phyloP scores from a whole-genome alignment of 495 filamentous ascomycete species.

The Penicillium herquei region DNA sequence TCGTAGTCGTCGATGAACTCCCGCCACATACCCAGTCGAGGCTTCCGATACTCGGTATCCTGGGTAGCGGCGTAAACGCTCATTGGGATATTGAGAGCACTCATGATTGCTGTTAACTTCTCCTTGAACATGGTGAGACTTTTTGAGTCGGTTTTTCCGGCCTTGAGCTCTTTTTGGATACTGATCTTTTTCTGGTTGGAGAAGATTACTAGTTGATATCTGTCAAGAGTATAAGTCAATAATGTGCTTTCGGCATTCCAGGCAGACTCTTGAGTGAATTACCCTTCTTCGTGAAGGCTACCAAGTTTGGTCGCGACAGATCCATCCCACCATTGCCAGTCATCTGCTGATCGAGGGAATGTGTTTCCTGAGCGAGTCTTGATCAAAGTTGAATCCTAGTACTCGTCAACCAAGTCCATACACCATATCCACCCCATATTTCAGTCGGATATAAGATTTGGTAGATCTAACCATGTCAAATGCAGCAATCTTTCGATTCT shows the following conservation, averaged over 20 bases:
- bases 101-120: constrained; percentile 67
- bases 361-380: constrained; percentile 74
- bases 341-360: constrained; percentile 64
- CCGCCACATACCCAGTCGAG: constrained; percentile 84
- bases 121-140: constrained; percentile 75
- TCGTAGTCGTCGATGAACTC: constrained; percentile 75
- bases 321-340: constrained; percentile 95
- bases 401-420: background rate
- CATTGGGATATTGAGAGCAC: constrained; percentile 70
- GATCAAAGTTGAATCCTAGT: constrained; percentile 85
- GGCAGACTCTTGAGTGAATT: constrained; percentile 2
- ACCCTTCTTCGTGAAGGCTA: constrained; percentile 71
- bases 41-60: constrained; percentile 81
- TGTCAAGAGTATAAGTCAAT: constrained; percentile 25
- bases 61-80: constrained; percentile 82
- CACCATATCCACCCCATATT: background rate
- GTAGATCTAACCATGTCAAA: constrained; percentile 77
- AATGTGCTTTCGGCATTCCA: background rate
- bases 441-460: background rate
- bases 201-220: constrained; percentile 75
- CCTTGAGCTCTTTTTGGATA: constrained; percentile 69
- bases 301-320: constrained; percentile 64
- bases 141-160: constrained; percentile 58
- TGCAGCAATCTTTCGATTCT: constrained; percentile 68
- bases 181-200: constrained; percentile 86